Evolutionary conservation across 129 eudicot genomes (phyloP).

Genomic region (Dittrichia graveolens): DNA sequence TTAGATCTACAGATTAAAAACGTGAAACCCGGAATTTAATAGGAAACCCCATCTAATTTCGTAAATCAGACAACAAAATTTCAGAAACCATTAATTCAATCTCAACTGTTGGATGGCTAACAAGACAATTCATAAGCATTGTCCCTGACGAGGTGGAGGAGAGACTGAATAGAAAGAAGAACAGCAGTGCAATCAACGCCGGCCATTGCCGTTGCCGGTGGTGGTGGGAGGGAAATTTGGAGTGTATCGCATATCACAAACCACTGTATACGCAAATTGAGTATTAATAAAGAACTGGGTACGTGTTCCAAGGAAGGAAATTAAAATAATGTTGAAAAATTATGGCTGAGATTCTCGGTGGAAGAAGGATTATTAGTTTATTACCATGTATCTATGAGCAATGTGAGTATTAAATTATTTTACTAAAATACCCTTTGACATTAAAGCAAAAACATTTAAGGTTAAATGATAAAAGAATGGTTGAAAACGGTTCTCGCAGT

Average conservation of each 20-base stretch:
- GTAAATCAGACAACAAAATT: too few species aligned
- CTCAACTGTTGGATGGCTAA: too few species aligned
- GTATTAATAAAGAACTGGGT: conserved; percentile 9
- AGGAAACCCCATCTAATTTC: too few species aligned
- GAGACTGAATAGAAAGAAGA: conserved; percentile 29
- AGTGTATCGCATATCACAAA: neutral
- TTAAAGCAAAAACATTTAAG: too few species aligned
- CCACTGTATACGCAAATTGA: neutral
- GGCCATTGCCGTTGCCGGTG: conserved; percentile 51
- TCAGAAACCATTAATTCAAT: too few species aligned
- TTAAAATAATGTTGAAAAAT: neutral
- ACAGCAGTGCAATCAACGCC: conserved; percentile 45
- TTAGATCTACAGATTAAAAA: too few species aligned
- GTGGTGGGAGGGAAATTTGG: neutral
- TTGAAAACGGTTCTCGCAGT: too few species aligned
- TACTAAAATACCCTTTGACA: too few species aligned
- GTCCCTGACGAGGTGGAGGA: conserved; percentile 67
- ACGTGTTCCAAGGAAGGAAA: neutral
- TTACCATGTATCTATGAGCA: conserved; percentile 10
- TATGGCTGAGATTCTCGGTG: conserved; percentile 36
- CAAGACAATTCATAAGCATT: too few species aligned
- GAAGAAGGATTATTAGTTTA: conserved; percentile 4
- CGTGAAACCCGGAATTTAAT: too few species aligned
- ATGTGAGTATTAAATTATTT: too few species aligned
- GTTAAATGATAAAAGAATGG: too few species aligned